Conservation (phyloP, 768 basidiomycete species). For the Xerocomellus dryophilus region DNA sequence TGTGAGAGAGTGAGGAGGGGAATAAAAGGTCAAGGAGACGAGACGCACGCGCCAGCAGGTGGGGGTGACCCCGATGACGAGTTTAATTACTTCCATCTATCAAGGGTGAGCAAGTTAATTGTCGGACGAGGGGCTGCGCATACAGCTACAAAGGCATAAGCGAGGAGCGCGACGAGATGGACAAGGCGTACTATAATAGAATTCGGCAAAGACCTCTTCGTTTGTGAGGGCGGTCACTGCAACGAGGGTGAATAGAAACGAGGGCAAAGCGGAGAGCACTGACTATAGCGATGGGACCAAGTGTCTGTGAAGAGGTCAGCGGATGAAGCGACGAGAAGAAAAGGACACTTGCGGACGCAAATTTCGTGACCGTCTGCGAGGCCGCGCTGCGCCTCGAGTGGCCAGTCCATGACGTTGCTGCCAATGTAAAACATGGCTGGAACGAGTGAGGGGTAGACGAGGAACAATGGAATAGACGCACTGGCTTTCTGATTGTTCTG, state of each 20-base stretch:
- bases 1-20: conserved; percentile 16
- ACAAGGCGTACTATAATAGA: conserved; percentile 60
- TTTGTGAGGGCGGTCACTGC: conserved; percentile 59
- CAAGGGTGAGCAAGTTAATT: not conserved
- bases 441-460: not conserved
- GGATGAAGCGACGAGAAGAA: not conserved
- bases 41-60: conserved; percentile 56
- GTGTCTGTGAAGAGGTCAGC: conserved; percentile 21
- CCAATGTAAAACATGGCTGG: conserved; percentile 63
- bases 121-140: not conserved
- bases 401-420: conserved; percentile 55
- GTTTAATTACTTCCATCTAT: conserved; percentile 52
- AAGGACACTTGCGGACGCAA: conserved; percentile 50
- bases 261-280: conserved; percentile 5
- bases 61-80: conserved; percentile 53
- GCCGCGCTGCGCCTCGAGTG: conserved; percentile 52
- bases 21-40: not conserved
- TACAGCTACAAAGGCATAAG: conserved; percentile 25
- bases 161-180: not conserved
- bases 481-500: conserved; percentile 57
- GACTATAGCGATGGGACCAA: conserved; percentile 46
- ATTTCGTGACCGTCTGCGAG: conserved; percentile 58
- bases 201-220: conserved; percentile 69
- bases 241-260: not conserved
- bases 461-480: conserved; percentile 4